phyloP scores from a whole-genome alignment of 352 stramenopile genomes.

The Phytophthora pinifolia region DNA sequence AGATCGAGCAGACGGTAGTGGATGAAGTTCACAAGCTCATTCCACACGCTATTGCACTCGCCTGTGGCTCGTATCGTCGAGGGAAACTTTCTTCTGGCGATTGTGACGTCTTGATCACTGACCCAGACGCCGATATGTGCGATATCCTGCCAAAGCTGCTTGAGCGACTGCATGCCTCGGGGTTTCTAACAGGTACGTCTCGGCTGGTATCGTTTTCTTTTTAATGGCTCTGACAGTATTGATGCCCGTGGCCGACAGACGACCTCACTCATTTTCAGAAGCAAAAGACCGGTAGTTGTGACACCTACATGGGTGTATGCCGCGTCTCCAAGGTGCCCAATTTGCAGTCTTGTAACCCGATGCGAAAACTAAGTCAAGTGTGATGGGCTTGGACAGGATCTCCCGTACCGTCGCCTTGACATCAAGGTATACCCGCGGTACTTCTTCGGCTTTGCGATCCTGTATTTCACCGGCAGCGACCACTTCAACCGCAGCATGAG shows the following conservation, averaged over 20 bases:
- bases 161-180: conserved; percentile 50
- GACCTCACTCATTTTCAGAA: conserved; percentile 67
- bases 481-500: conserved; percentile 91
- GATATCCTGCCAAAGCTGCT: conserved; percentile 71
- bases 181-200: conserved; percentile 63
- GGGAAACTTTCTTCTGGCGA: conserved; percentile 71
- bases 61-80: conserved; percentile 80
- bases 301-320: conserved; percentile 90
- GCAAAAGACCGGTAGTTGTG: conserved; percentile 52
- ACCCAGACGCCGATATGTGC: conserved; percentile 67
- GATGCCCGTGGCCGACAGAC: conserved; percentile 29
- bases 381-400: conserved; percentile 23
- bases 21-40: conserved; percentile 64
- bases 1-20: conserved; percentile 79
- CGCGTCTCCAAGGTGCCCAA: conserved; percentile 48
- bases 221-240: not conserved
- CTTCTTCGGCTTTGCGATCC: conserved; percentile 78
- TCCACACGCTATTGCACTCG: conserved; percentile 59
- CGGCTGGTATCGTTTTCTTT: not conserved
- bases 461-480: conserved; percentile 92
- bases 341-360: not conserved
- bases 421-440: conserved; percentile 87
- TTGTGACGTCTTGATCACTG: conserved; percentile 80
- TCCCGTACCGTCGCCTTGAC: conserved; percentile 70
- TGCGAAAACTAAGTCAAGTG: not conserved